Evolutionary conservation across 805 yeast species (phyloP), one percentile per base, ranked within the genome.

Genomic region (Candida ipomoeae): DNA sequence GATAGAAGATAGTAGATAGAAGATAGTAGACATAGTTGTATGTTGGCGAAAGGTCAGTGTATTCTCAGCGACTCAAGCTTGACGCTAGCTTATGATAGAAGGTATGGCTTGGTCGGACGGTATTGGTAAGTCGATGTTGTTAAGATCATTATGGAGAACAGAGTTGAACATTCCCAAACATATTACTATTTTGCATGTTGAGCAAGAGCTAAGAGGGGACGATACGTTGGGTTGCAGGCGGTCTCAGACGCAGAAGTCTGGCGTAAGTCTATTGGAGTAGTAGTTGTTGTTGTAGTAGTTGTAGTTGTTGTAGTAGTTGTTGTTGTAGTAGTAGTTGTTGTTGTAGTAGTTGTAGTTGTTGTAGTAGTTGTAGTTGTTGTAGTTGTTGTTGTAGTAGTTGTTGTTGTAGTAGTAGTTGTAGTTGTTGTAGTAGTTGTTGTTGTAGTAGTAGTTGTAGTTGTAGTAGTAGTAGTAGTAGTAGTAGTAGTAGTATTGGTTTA

Each of bases 41-140:
- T 63, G 97, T 94, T 53, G 98, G 99, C 53, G 94, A 88, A 26
- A 51, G 98, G 97, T 55, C 85, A 87, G 69, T 82, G 99, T 71
- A 91, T 94, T 48, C 77, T 94, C 55, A 83, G 92, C 40, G 95
- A 91, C 66, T 85, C 98, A 26, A 79, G 89, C 21, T 80, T 94
- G 57, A 84, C 96, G 0, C 78, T 94, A 56, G 84, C 96, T 29
- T 85, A 85, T 66, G 98, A 98, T 49, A 89, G 87, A 68, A 82
- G 98, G 66, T 94, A 94, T 61, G 99, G 99, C 82, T 73, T 94
- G 48, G 97, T 94, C 41, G 99, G 99, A 94, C 74, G 99, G 99
- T 92, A 91, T 94, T 59, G 99, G 99, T 84, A 94, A 94, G 69
- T 91, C 97, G 40, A 94, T 98, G 0, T 73, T 94, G 48, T 75